Percentiles rank a stretch among this genome's conserved stretches.
phyloP scores from a whole-genome alignment of 345 rosid species.

The Firmiana major region DNA sequence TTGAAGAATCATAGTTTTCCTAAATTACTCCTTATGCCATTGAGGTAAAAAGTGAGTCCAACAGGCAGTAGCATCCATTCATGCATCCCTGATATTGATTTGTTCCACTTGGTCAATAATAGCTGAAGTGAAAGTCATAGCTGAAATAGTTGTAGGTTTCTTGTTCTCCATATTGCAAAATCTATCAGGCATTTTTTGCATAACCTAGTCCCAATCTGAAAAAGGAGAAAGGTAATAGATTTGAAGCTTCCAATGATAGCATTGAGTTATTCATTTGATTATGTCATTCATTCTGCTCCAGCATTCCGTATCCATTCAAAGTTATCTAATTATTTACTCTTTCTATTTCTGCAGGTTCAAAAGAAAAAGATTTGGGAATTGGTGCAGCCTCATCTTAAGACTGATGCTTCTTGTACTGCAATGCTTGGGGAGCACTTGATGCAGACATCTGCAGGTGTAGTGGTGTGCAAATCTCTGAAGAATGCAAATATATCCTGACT shows the following conservation, averaged over 20 bases:
- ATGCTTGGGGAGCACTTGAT: slow-evolving; percentile 57
- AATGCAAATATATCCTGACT: slow-evolving; percentile 70
- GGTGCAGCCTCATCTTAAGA: slow-evolving; percentile 85
- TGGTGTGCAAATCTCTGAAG: slow-evolving; percentile 47
- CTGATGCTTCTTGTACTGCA: slow-evolving; percentile 53
- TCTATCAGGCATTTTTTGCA: neutral
- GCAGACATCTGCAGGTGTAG: slow-evolving; percentile 68
- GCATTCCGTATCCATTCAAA: neutral
- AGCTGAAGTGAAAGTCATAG: neutral
- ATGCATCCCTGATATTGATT: neutral
- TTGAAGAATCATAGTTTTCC: neutral
- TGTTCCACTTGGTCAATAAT: neutral
- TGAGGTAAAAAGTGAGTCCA: neutral
- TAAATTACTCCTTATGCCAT: neutral
- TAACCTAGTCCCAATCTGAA: neutral
- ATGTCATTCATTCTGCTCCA: neutral
- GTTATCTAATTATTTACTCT: neutral
- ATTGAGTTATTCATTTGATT: neutral
- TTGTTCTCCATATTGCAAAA: neutral
- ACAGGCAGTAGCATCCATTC: neutral
- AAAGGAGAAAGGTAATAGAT: neutral
- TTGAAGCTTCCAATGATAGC: neutral
- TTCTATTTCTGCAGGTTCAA: slow-evolving; percentile 47
- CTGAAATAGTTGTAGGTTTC: neutral
- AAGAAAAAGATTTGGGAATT: slow-evolving; percentile 91